A percentile compares a stretch with the other conserved stretches of the same genome.
These are phyloP conservation scores for Fusarium sp. DNA, from an alignment of 2,329 filamentous ascomycete genomes.

Conservation along the genomic window DNA sequence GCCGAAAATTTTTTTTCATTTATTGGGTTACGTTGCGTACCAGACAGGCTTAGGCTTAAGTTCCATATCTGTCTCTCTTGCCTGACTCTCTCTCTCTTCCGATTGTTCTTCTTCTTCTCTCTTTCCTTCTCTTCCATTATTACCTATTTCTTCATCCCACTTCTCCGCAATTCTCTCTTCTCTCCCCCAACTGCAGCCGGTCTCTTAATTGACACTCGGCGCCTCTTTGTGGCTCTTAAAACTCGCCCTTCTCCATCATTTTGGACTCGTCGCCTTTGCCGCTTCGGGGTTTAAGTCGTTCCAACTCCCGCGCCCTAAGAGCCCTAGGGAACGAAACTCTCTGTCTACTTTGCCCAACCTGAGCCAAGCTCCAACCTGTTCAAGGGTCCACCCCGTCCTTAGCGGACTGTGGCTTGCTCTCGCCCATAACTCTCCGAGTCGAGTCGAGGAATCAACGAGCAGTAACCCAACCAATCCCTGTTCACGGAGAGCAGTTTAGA, in stretches of 20 bases:
- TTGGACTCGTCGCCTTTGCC: constrained; percentile 7
- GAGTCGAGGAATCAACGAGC: constrained; percentile 1
- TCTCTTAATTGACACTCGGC: constrained; percentile 27
- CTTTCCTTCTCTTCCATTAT: not conserved
- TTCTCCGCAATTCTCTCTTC: constrained; percentile 1
- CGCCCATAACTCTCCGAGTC: not conserved
- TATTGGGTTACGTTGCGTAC: constrained; percentile 19
- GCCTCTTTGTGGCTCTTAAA: not conserved
- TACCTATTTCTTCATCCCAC: constrained; percentile 2
- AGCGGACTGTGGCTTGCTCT: constrained; percentile 36
- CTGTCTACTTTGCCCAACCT: constrained; percentile 16
- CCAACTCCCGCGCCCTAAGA: constrained; percentile 35
- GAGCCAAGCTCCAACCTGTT: constrained; percentile 26
- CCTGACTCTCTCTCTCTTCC: not conserved
- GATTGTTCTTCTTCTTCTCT: constrained; percentile 12
- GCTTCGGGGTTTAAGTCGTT: constrained; percentile 26
- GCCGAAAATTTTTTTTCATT: constrained; percentile 36
- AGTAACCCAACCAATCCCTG: constrained; percentile 6
- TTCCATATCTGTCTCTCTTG: constrained; percentile 6
- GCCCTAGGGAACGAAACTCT: constrained; percentile 27
- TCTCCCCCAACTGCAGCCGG: constrained; percentile 1
- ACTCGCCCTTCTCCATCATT: constrained; percentile 20
- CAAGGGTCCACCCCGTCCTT: constrained; percentile 27
- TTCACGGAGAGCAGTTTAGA: constrained; percentile 6
- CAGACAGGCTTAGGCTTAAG: constrained; percentile 4